phyloP scores from a whole-genome alignment of 2,329 filamentous ascomycete genomes.

The Venturia asperata region DNA sequence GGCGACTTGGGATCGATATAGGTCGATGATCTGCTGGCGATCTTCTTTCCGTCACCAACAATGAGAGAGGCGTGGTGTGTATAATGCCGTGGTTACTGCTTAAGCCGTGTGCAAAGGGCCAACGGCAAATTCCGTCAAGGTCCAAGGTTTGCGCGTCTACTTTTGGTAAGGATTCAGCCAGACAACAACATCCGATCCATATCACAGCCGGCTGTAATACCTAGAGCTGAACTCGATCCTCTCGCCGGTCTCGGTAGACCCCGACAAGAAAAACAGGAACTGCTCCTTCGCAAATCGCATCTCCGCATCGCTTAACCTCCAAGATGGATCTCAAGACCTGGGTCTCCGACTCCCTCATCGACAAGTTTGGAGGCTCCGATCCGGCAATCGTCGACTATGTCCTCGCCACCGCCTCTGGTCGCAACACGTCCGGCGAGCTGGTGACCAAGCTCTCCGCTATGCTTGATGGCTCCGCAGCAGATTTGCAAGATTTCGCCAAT shows the following conservation, averaged over 20 bases:
- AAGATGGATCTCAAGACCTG: constrained; percentile 33
- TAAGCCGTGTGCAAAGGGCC: background rate
- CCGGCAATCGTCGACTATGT: constrained; percentile 51
- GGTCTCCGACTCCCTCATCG: constrained; percentile 45
- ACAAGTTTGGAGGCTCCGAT: constrained; percentile 49
- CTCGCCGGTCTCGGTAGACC: background rate
- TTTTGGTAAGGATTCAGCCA: background rate
- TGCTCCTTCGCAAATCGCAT: background rate
- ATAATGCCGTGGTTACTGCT: too few species aligned
- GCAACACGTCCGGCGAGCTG: constrained; percentile 42
- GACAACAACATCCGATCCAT: background rate
- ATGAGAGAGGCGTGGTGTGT: background rate
- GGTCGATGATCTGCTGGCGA: background rate
- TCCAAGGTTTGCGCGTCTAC: background rate
- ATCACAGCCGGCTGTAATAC: background rate
- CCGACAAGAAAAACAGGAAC: background rate
- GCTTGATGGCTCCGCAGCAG: constrained; percentile 43
- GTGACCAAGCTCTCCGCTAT: constrained; percentile 47
- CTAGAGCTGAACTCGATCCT: background rate
- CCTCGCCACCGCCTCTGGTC: constrained; percentile 45
- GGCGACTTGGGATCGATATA: background rate
- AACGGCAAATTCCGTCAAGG: background rate
- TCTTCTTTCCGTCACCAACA: too few species aligned
- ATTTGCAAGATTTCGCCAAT: constrained; percentile 42
- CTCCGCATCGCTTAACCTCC: background rate